Conservation (phyloP, 768 basidiomycete genomes). For the Russula foetens region DNA sequence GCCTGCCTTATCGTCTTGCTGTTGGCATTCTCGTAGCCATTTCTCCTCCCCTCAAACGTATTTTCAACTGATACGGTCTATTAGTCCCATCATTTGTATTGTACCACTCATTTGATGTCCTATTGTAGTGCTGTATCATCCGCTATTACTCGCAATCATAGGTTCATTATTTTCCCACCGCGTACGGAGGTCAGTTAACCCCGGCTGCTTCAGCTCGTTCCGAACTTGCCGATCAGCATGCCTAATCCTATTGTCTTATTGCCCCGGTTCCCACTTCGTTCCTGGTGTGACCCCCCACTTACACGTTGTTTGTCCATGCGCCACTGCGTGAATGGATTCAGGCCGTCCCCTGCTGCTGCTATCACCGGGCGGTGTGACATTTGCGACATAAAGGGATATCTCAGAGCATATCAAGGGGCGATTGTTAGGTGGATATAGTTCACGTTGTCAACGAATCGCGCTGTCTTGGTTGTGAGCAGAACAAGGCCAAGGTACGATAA, state of each 20-base stretch:
- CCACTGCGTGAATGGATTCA: neutral
- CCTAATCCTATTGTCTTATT: neutral
- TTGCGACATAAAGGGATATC: neutral
- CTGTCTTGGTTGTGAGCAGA: neutral
- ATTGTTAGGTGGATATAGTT: neutral
- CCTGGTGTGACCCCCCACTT: neutral
- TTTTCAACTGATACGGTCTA: slow-evolving; percentile 4
- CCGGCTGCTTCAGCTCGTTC: neutral
- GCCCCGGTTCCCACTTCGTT: neutral
- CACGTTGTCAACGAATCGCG: neutral
- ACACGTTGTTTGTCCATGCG: neutral
- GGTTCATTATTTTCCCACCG: neutral
- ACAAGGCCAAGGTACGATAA: neutral
- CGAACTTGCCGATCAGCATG: neutral
- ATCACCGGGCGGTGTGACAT: neutral
- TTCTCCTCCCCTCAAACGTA: slow-evolving; percentile 18
- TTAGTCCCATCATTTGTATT: neutral
- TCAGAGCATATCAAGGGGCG: no score
- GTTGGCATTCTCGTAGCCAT: slow-evolving; percentile 14
- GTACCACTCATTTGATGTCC: neutral
- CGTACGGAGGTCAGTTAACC: neutral
- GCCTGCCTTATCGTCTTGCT: slow-evolving; percentile 19
- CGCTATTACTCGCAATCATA: neutral
- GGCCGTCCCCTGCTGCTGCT: neutral
- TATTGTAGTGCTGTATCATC: neutral